Evolutionary conservation across 2,329 filamentous ascomycete species (phyloP).

Genomic region (Penicillium sp.): DNA sequence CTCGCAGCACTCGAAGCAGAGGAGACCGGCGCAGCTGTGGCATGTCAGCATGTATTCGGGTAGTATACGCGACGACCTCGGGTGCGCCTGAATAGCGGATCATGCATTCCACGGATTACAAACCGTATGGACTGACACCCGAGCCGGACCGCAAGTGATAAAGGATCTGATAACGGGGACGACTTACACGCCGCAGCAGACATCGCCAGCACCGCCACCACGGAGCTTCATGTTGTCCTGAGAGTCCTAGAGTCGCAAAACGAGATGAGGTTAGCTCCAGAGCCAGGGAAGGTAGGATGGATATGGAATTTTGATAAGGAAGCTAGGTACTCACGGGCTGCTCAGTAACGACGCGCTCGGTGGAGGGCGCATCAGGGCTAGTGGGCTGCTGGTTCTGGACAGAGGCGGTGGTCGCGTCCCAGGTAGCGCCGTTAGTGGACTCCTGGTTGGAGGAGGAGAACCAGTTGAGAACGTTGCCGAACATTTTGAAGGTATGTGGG

Average conservation of each 20-base stretch:
- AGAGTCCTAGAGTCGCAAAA: slow-evolving; percentile 21
- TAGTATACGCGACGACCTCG: not conserved
- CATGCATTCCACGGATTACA: not conserved
- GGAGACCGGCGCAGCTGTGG: slow-evolving; percentile 38
- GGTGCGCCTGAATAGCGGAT: not conserved
- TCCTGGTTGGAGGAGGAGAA: slow-evolving; percentile 36
- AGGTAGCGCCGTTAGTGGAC: slow-evolving; percentile 22
- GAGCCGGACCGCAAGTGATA: not conserved
- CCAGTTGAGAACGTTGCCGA: slow-evolving; percentile 32
- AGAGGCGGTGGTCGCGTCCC: slow-evolving; percentile 30
- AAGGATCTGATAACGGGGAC: not conserved
- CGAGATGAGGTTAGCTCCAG: not conserved
- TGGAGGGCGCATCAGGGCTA: slow-evolving; percentile 34
- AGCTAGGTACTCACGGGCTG: slow-evolving; percentile 32
- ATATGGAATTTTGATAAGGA: too few relatives aligned
- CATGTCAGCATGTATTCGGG: slow-evolving; percentile 12
- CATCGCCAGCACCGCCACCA: slow-evolving; percentile 38
- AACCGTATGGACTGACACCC: not conserved
- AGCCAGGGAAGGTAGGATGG: too few relatives aligned
- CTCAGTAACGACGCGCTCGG: slow-evolving; percentile 29
- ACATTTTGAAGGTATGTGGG: slow-evolving; percentile 22
- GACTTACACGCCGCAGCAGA: slow-evolving; percentile 43
- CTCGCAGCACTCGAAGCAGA: slow-evolving; percentile 42
- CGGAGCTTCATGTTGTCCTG: slow-evolving; percentile 37
- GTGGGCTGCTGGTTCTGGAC: slow-evolving; percentile 36